Evolutionary conservation across 2,329 filamentous ascomycete genomes (phyloP).

Genomic region (Blumeria graminis): DNA sequence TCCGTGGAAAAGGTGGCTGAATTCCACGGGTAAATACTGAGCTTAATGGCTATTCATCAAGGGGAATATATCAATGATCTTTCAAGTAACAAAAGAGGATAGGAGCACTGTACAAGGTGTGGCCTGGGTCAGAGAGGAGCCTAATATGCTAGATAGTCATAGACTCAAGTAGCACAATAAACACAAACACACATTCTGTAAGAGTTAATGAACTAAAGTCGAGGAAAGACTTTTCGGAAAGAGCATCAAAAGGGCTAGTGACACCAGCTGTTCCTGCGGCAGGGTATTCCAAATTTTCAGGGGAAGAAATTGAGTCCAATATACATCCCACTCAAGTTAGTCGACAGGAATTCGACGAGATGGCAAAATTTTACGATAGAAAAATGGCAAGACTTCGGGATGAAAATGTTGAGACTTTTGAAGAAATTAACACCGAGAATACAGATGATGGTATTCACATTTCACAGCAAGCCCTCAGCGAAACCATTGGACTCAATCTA

Average conservation of each 20-base stretch:
- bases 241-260: not conserved
- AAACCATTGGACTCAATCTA: too few species aligned
- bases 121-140: too few species aligned
- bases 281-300: not conserved
- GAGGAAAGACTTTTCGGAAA: not conserved
- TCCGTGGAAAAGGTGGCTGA: too few species aligned
- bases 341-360: not conserved
- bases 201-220: too few species aligned
- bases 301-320: not conserved
- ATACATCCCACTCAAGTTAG: not conserved
- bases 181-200: too few species aligned
- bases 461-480: not conserved
- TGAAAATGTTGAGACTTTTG: not conserved
- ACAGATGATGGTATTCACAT: not conserved
- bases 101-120: too few species aligned
- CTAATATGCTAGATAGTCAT: too few species aligned
- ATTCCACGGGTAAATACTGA: too few species aligned
- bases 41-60: too few species aligned
- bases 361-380: not conserved
- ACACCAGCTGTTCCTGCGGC: not conserved
- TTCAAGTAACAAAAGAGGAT: too few species aligned
- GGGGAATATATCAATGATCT: too few species aligned
- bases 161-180: too few species aligned
- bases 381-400: not conserved
- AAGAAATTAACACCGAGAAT: not conserved